These are phyloP conservation scores for Salix caprea DNA, from an alignment of 345 rosid species.

Conservation along the genomic window DNA sequence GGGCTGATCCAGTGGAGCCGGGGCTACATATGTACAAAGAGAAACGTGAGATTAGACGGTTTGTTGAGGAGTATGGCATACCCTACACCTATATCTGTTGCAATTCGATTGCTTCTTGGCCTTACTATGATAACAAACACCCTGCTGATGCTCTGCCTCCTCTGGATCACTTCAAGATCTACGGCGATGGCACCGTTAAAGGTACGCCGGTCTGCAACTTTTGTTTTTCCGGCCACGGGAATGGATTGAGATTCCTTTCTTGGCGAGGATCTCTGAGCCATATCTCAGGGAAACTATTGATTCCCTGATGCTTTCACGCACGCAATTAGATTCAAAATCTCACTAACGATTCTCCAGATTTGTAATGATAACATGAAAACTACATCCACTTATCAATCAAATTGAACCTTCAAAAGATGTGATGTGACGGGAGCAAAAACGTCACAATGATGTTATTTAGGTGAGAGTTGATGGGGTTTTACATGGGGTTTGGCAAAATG, in stretches of 20 bases:
- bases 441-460: neutral
- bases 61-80: slow-evolving; percentile 34
- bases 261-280: too few relatives aligned
- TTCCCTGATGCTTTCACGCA: too few relatives aligned
- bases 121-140: slow-evolving; percentile 56
- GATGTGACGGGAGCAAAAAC: neutral
- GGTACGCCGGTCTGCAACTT: slow-evolving; percentile 23
- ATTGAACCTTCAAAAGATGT: too few relatives aligned
- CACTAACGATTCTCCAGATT: too few relatives aligned
- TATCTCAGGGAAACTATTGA: too few relatives aligned
- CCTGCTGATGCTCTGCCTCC: slow-evolving; percentile 64
- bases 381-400: too few relatives aligned
- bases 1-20: slow-evolving; percentile 65
- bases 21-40: slow-evolving; percentile 48
- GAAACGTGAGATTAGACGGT: slow-evolving; percentile 44
- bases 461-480: neutral
- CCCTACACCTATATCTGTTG: slow-evolving; percentile 68
- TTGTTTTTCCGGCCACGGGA: neutral
- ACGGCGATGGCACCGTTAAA: slow-evolving; percentile 64
- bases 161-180: slow-evolving; percentile 53
- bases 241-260: neutral
- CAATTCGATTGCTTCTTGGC: slow-evolving; percentile 80
- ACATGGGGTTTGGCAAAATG: too few relatives aligned
- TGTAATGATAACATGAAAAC: too few relatives aligned
- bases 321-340: too few relatives aligned